A percentile compares a stretch with the other conserved stretches of the same genome.
These are phyloP conservation scores for Penicillium sp. DNA, from an alignment of 2,329 filamentous ascomycete species.

Conservation along the genomic window DNA sequence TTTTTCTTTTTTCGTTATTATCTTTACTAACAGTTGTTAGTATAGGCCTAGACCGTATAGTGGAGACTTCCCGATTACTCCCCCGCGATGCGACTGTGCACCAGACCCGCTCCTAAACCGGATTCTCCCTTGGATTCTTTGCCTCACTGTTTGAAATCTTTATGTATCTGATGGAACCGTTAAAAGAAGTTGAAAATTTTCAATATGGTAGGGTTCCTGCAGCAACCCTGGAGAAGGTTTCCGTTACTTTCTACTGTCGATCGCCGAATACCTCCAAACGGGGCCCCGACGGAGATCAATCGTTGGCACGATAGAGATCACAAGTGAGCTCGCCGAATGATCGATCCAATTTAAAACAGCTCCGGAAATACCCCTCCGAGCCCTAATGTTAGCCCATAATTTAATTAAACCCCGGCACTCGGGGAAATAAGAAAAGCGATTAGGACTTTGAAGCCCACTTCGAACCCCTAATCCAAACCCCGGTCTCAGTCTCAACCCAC, in stretches of 20 bases:
- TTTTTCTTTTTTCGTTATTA: not conserved
- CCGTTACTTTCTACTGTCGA: not conserved
- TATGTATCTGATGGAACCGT: not conserved
- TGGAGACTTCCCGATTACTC: constrained; percentile 5
- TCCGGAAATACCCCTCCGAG: not conserved
- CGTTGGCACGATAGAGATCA: not conserved
- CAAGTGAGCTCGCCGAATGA: not conserved
- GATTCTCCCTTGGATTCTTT: not conserved
- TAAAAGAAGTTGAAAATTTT: too few species aligned
- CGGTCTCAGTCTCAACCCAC: too few species aligned
- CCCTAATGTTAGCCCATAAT: not conserved
- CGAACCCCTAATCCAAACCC: not conserved
- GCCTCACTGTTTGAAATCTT: not conserved
- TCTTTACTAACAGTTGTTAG: not conserved
- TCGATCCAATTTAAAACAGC: not conserved
- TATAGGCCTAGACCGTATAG: constrained; percentile 12
- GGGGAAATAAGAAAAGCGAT: not conserved
- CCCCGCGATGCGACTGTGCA: constrained; percentile 18
- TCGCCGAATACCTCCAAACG: not conserved
- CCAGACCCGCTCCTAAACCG: constrained; percentile 11
- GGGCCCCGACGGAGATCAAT: not conserved
- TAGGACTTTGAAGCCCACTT: not conserved
- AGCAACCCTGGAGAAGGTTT: not conserved
- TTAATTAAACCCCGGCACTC: not conserved
- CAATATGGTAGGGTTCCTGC: not conserved